phyloP scores from a whole-genome alignment of 2,329 filamentous ascomycete species.

The Penicillium sclerotigenum region DNA sequence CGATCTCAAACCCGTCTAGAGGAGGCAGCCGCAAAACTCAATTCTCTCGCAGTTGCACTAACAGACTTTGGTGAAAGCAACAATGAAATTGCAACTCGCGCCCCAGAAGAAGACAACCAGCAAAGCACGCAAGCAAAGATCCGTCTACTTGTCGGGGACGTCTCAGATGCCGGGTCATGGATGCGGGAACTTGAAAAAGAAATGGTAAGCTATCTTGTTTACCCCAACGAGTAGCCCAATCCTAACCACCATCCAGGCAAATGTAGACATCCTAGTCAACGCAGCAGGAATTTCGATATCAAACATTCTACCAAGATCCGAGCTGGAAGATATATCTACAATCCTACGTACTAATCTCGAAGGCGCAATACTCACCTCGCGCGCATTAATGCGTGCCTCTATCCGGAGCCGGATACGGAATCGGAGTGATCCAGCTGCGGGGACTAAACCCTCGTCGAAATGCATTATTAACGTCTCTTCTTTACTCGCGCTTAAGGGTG shows the following conservation, averaged over 20 bases:
- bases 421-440: conserved; percentile 32
- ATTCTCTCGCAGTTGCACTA: background rate
- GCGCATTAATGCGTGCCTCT: conserved; percentile 36
- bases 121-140: conserved; percentile 20
- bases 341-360: conserved; percentile 69
- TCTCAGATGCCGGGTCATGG: conserved; percentile 36
- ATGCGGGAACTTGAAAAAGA: conserved; percentile 36
- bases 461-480: conserved; percentile 83
- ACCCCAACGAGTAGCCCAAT: fast-evolving
- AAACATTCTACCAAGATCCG: conserved; percentile 59
- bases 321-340: conserved; percentile 50
- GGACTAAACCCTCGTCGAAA: conserved; percentile 56
- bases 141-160: conserved; percentile 37
- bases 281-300: conserved; percentile 71
- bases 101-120: conserved; percentile 18
- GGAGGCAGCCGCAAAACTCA: conserved; percentile 32
- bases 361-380: conserved; percentile 42
- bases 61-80: background rate
- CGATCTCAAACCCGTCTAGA: conserved; percentile 51
- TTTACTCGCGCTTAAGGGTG: conserved; percentile 66
- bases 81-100: conserved; percentile 17
- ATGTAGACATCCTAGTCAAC: conserved; percentile 67
- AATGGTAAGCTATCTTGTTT: conserved; percentile 30
- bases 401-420: conserved; percentile 32
- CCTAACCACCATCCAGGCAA: conserved; percentile 22